Evolutionary conservation across 176 grass and related monocot genomes (phyloP), one percentile per base, ranked within the genome.

Genomic region (Cocos nucifera): DNA sequence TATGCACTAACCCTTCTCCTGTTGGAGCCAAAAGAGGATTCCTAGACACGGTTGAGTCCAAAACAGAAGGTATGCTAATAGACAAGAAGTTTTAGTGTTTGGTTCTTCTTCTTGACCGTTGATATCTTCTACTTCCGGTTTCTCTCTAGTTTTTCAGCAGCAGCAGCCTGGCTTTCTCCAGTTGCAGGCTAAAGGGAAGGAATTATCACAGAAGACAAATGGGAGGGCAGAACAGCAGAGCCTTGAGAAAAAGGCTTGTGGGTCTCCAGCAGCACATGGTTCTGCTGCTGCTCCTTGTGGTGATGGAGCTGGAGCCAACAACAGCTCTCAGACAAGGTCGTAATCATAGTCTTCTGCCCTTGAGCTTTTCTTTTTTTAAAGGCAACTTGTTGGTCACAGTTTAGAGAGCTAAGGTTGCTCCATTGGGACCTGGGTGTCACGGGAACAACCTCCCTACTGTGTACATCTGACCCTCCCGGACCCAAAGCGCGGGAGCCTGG

Each of bases 271-370:
- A n/a, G 25, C 58, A 26, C 58, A 39, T 39, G 32, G 54, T 63
- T 44, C 59, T 2, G 12, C 23, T 17, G 21, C 58, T 59, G 21
- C 57, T 39, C 25, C 54, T 8, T 56, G 25, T 39, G 58, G 26
- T 4, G n/a, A 39, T 18, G 58, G 10, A 7, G 49, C 18, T 30
- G 27, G 20, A 2, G 66, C 19, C 52, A 79, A 19, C 61, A 58
- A 67, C 35, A 62, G 44, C 62, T 68, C 63, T 58, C 73, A 74
- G 60, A 0, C 71, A 63, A 87, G 75, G 84, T 82, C 63, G n/a
- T 61, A 61, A 61, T 39, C 30, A 4, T n/a, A 52, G 52, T 15
- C 26, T 44, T 29, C 7, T n/a, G 24, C 24, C 18, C 30, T 61
- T 19, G 6, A 61, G 15, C 27, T 30, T 61, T 61, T 44, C 35